phyloP scores from a whole-genome alignment of 2,329 filamentous ascomycete species.

The Dryadomyces quercus-mongolicae region DNA sequence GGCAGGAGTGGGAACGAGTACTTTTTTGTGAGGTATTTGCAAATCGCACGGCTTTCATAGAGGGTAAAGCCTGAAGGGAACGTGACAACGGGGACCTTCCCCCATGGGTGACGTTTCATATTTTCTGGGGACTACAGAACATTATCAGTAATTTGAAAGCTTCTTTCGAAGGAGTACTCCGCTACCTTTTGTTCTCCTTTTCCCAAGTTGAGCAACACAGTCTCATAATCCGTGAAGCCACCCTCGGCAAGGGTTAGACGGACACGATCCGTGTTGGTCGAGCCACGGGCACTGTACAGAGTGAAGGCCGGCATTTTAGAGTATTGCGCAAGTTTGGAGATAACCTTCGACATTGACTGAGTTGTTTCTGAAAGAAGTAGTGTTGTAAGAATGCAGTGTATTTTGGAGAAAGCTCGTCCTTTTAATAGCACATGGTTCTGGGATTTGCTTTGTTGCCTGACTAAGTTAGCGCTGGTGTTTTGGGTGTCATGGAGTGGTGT shows the following conservation, averaged over 20 bases:
- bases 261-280: constrained; percentile 30
- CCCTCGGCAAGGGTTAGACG: constrained; percentile 29
- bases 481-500: too few relatives aligned
- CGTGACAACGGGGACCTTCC: constrained; percentile 26
- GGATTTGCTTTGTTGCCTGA: too few relatives aligned
- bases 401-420: too few relatives aligned
- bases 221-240: constrained; percentile 28
- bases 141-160: too few relatives aligned
- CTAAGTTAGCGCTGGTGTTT: too few relatives aligned
- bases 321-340: neutral
- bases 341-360: neutral
- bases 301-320: constrained; percentile 29
- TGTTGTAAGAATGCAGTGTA: too few relatives aligned
- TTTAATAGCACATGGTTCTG: too few relatives aligned
- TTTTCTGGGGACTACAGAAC: constrained; percentile 24
- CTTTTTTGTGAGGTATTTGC: constrained; percentile 31
- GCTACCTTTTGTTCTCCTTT: constrained; percentile 32
- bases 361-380: too few relatives aligned
- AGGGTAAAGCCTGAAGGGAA: constrained; percentile 29
- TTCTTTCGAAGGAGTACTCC: too few relatives aligned
- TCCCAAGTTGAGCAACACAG: constrained; percentile 24
- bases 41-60: constrained; percentile 34
- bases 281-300: constrained; percentile 26
- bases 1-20: constrained; percentile 33
- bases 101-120: constrained; percentile 27